Percentiles rank a stretch among this genome's conserved stretches.
phyloP scores from a whole-genome alignment of 306 rosid species.

The Delonix regia region DNA sequence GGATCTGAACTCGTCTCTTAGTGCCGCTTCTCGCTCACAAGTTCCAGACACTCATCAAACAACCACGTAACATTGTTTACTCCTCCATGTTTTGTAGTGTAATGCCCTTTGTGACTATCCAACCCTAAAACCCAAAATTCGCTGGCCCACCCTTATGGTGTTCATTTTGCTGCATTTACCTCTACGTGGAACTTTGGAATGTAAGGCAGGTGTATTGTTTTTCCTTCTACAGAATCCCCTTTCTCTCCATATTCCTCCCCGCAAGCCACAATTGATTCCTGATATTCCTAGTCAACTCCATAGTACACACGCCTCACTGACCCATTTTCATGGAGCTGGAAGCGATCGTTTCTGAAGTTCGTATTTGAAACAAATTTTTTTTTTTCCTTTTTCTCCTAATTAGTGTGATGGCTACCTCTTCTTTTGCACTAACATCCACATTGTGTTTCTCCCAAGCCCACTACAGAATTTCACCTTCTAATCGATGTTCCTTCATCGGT shows the following conservation, averaged over 20 bases:
- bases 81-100: not conserved
- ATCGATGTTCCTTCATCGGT: conserved; percentile 10
- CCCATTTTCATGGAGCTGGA: not conserved
- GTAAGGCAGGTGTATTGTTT: not conserved
- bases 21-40: no score
- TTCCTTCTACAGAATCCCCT: not conserved
- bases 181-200: not conserved
- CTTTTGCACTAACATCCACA: conserved; percentile 45
- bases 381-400: not conserved
- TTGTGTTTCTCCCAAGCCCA: conserved; percentile 48
- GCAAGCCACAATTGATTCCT: not conserved
- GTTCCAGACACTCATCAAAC: no score
- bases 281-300: not conserved
- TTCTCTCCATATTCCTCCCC: not conserved
- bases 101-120: not conserved
- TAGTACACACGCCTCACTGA: not conserved
- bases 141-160: not conserved
- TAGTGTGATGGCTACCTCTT: conserved; percentile 56
- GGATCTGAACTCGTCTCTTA: no score
- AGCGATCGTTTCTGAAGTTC: not conserved
- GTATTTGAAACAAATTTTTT: not conserved
- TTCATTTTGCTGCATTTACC: no score
- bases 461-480: conserved; percentile 38
- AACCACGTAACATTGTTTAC: not conserved
- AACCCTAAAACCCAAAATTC: not conserved